phyloP scores from a whole-genome alignment of 306 rosid genomes.

The Vachellia collinsii region DNA sequence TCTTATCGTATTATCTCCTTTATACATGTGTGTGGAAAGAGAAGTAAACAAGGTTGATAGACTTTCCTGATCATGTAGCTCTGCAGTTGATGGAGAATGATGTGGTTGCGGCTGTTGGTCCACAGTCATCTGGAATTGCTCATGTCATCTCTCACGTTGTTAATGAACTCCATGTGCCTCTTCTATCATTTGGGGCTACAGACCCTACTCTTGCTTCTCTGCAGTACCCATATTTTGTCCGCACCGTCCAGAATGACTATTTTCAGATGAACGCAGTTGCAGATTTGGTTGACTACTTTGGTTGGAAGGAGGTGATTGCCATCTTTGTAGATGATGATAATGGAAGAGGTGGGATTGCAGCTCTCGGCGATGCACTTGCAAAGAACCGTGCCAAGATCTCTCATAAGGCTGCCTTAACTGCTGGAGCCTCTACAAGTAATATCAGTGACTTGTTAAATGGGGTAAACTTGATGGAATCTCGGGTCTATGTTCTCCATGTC shows the following conservation, averaged over 20 bases:
- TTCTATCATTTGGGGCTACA: conserved; percentile 83
- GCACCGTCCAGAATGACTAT: conserved; percentile 78
- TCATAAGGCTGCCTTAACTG: conserved; percentile 74
- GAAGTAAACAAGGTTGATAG: conserved; percentile 30
- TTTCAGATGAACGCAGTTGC: conserved; percentile 79
- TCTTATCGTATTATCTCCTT: conserved; percentile 22
- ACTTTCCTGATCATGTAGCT: conserved; percentile 57
- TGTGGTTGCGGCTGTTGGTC: conserved; percentile 75
- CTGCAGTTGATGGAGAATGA: conserved; percentile 72
- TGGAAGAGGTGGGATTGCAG: conserved; percentile 80
- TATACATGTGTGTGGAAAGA: neutral
- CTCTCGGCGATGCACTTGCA: conserved; percentile 69
- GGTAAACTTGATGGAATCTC: conserved; percentile 85
- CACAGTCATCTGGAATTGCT: conserved; percentile 80
- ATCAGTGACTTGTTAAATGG: conserved; percentile 56
- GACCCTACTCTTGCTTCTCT: conserved; percentile 76
- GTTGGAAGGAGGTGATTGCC: conserved; percentile 83
- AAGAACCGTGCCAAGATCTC: conserved; percentile 75
- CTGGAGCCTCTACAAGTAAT: conserved; percentile 43
- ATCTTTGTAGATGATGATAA: conserved; percentile 84
- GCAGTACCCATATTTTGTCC: conserved; percentile 74
- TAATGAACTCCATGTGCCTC: conserved; percentile 82
- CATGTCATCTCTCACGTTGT: conserved; percentile 80
- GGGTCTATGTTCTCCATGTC: conserved; percentile 80
- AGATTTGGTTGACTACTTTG: conserved; percentile 57